These are phyloP conservation scores for Takashimella tepidaria DNA, from an alignment of 1,284 basidiomycete species.

Conservation along the genomic window DNA sequence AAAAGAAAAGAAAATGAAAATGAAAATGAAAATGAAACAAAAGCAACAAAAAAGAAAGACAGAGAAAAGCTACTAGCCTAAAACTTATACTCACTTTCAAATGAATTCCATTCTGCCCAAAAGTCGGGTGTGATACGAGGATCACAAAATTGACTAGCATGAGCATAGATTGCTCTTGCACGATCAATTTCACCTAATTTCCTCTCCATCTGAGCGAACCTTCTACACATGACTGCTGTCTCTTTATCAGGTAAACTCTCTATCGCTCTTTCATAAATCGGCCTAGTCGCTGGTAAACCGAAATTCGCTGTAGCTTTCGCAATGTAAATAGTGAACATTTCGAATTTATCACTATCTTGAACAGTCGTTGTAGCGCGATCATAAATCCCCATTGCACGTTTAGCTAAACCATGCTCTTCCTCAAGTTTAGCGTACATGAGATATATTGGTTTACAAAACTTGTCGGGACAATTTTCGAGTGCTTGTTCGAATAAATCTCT, in stretches of 20 bases:
- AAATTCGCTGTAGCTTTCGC: slow-evolving; percentile 95
- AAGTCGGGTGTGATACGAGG: slow-evolving; percentile 83
- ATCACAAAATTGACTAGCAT: slow-evolving; percentile 98
- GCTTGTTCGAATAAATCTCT: slow-evolving; percentile 98
- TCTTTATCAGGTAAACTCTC: slow-evolving; percentile 87
- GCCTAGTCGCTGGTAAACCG: slow-evolving; percentile 89
- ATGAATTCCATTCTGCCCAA: slow-evolving; percentile 95
- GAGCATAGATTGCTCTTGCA: slow-evolving; percentile 91
- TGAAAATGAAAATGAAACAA: not conserved
- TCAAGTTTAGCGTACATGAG: slow-evolving; percentile 93
- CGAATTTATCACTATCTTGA: slow-evolving; percentile 85
- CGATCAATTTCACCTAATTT: slow-evolving; percentile 99
- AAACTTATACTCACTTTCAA: slow-evolving; percentile 60
- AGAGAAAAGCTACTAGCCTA: not conserved
- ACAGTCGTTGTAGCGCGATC: slow-evolving; percentile 87
- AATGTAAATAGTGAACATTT: slow-evolving; percentile 97
- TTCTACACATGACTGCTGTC: slow-evolving; percentile 95
- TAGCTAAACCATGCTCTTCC: slow-evolving; percentile 91
- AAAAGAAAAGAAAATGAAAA: not conserved
- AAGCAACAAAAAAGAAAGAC: slow-evolving; percentile 9
- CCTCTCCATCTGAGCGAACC: slow-evolving; percentile 91
- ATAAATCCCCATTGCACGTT: slow-evolving; percentile 92
- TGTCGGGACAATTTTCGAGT: slow-evolving; percentile 88
- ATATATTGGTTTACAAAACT: slow-evolving; percentile 91
- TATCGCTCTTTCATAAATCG: slow-evolving; percentile 95